These are phyloP conservation scores for Nectriaceae sp. DNA, from an alignment of 2,329 filamentous ascomycete genomes.

Conservation along the genomic window DNA sequence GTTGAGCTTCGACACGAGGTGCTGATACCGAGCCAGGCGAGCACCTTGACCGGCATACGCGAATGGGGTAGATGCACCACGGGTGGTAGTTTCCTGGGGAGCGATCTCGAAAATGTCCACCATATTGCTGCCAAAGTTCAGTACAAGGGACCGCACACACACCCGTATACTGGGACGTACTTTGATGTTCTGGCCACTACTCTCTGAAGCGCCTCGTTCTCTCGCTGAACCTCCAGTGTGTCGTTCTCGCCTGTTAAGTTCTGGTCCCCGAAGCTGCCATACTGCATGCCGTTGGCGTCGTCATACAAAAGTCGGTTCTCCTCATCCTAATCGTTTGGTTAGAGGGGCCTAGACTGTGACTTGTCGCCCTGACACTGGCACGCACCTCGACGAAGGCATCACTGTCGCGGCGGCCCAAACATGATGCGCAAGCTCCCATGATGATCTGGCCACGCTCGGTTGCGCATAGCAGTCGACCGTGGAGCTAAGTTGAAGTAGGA, in stretches of 20 bases:
- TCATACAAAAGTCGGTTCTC: slow-evolving; percentile 62
- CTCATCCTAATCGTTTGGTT: slow-evolving; percentile 46
- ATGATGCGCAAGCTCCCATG: slow-evolving; percentile 65
- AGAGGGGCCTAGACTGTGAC: neutral
- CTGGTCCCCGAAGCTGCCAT: slow-evolving; percentile 64
- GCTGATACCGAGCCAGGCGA: slow-evolving; percentile 60
- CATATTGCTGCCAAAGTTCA: slow-evolving; percentile 53
- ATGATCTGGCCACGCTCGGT: slow-evolving; percentile 20
- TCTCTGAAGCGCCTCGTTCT: slow-evolving; percentile 64
- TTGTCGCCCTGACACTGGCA: slow-evolving; percentile 1
- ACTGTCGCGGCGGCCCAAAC: slow-evolving; percentile 53
- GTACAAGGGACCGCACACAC: neutral
- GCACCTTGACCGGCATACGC: slow-evolving; percentile 57
- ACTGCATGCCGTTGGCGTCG: slow-evolving; percentile 59
- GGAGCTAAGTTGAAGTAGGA: slow-evolving; percentile 5
- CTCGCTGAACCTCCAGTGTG: slow-evolving; percentile 62
- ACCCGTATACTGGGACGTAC: slow-evolving; percentile 40
- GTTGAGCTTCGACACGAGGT: slow-evolving; percentile 61
- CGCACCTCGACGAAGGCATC: slow-evolving; percentile 59
- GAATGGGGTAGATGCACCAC: slow-evolving; percentile 42
- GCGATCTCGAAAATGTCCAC: slow-evolving; percentile 69
- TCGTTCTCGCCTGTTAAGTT: slow-evolving; percentile 57
- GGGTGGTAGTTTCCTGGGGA: slow-evolving; percentile 47
- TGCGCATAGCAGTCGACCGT: slow-evolving; percentile 23
- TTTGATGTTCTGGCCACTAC: slow-evolving; percentile 66